A percentile compares a stretch with the other conserved stretches of the same genome.
Conservation (phyloP, 2,329 filamentous ascomycete genomes). For the Arthrobotrys entomopaga region DNA sequence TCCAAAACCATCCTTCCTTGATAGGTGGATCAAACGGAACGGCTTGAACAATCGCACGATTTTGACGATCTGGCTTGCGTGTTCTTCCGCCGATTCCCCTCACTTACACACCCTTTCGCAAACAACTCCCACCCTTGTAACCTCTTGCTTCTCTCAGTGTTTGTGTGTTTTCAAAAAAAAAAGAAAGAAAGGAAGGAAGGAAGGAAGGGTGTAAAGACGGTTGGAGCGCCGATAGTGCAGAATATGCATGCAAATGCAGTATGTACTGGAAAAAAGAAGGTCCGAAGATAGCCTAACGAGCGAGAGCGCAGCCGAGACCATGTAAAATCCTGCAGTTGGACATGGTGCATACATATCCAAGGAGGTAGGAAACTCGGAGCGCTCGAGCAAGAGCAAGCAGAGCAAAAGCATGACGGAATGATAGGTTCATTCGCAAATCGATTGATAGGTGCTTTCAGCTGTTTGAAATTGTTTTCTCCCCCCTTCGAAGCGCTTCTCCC, state of each 20-base stretch:
- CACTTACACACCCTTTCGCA: constrained; percentile 8
- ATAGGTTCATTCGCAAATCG: constrained; percentile 23
- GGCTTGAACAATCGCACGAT: constrained; percentile 38
- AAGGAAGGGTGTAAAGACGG: constrained; percentile 5
- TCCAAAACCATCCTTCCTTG: constrained; percentile 27
- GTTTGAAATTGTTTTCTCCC: constrained; percentile 11
- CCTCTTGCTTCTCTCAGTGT: constrained; percentile 12
- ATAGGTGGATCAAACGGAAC: constrained; percentile 52
- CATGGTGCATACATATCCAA: constrained; percentile 45
- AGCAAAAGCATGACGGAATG: not conserved
- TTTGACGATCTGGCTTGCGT: constrained; percentile 52
- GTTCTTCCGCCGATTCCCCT: constrained; percentile 38
- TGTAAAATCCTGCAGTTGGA: constrained; percentile 38
- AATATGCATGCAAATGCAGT: constrained; percentile 50
- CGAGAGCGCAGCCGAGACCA: constrained; percentile 51
- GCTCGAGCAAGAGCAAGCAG: not conserved
- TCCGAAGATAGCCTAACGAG: constrained; percentile 55
- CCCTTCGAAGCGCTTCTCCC: constrained; percentile 24
- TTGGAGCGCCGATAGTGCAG: constrained; percentile 41
- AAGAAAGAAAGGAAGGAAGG: too few species aligned
- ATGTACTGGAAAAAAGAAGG: constrained; percentile 54
- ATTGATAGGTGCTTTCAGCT: constrained; percentile 15
- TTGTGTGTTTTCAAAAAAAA: constrained; percentile 36
- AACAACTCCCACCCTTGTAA: too few species aligned
- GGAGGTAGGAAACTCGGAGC: constrained; percentile 35